Evolutionary conservation across 1,284 basidiomycete species (phyloP).

Genomic region (Cutaneotrichosporon mucoides): DNA sequence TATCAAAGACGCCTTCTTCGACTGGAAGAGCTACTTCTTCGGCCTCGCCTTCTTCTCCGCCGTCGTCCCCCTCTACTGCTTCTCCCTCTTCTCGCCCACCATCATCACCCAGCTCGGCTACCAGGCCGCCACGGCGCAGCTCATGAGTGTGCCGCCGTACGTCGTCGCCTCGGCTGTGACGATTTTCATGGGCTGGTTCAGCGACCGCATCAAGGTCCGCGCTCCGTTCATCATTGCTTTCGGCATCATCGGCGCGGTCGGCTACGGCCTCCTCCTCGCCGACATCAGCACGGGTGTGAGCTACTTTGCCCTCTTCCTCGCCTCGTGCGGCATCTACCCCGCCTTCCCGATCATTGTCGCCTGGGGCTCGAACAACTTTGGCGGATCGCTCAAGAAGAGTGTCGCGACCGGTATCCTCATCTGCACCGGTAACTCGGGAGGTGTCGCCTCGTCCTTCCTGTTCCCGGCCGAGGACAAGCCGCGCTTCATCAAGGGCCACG

Average conservation of each 20-base stretch:
- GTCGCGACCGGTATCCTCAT: constrained; percentile 57
- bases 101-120: constrained; percentile 52
- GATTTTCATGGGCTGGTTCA: constrained; percentile 37
- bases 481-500: constrained; percentile 30
- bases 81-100: constrained; percentile 55
- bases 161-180: constrained; percentile 35
- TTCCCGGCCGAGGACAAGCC: constrained; percentile 40
- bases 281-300: constrained; percentile 46
- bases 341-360: constrained; percentile 56
- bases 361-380: constrained; percentile 58
- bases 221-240: constrained; percentile 43
- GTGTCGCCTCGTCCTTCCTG: constrained; percentile 52
- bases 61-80: constrained; percentile 57
- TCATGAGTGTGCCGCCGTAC: constrained; percentile 45
- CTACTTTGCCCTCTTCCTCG: constrained; percentile 57
- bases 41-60: constrained; percentile 40
- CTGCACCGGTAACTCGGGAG: constrained; percentile 57
- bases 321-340: constrained; percentile 57
- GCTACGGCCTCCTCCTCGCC: constrained; percentile 35
- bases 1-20: constrained; percentile 26
- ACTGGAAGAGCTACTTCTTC: constrained; percentile 40
- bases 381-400: constrained; percentile 56
- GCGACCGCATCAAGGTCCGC: constrained; percentile 37
- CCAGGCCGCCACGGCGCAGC: constrained; percentile 63
- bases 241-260: constrained; percentile 31